Base-by-base conservation (phyloP, 306 rosid species). In the Delonix regia region DNA sequence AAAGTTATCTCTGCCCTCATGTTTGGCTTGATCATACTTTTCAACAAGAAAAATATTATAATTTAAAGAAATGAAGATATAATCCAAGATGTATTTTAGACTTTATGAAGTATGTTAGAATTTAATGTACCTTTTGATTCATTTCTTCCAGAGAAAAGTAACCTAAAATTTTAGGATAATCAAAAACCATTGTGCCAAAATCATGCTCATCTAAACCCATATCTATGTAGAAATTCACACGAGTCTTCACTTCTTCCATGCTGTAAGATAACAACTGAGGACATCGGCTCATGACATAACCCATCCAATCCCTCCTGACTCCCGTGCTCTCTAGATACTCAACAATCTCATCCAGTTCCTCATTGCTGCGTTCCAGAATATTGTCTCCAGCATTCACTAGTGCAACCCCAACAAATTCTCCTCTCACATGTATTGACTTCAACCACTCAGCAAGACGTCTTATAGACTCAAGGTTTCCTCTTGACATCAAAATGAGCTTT, bases 111-210 rank as follows among this genome's bases (percentile, higher is more conserved):
- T 74, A 38, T 34, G 75, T 52, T 47, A 55, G 64, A 47, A 81
- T 63, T 13, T 51, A 36, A 19, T 36, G 72, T 85, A 94, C 98
- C 98, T 94, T 92, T 87, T 68, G 86, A 68, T 80, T 88, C 98
- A 94, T 92, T 86, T 90, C 95, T 77, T 87, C 88, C 19, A 92
- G 14, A 67, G 89, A 69, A 77, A 78, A 89, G 85, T 73, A 76
- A 67, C 97, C 97, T 42, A 94, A 95, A 63, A 73, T 88, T 85
- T 82, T 87, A 16, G 98, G 97, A 84, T 62, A 94, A 79, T 92
- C 97, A 73, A 94, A 94, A 69, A 89, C 98, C 98, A 94, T 94
- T n/a, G 98, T 94, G 73, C 98, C 98, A 72, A 94, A 94, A 84
- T 94, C 98, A 55, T 87, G 91, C 61, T 83, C 87, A 73, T 88